Evolutionary conservation across 495 filamentous ascomycete genomes (phyloP).

Genomic region (Aspergillus sparsus): DNA sequence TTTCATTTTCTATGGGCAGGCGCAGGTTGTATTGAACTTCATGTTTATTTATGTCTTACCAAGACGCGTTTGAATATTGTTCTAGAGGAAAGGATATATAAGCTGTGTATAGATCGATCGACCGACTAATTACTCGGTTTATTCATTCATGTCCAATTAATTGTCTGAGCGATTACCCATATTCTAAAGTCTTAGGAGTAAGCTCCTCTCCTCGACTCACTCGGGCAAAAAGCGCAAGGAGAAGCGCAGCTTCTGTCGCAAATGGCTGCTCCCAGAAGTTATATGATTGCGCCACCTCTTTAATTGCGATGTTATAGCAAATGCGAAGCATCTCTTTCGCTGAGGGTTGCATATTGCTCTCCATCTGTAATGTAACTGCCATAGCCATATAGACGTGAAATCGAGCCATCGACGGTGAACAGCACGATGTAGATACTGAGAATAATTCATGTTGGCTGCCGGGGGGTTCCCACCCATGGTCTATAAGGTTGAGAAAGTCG

Average conservation of each 20-base stretch:
- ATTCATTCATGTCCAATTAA: too few relatives aligned
- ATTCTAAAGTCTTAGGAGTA: too few relatives aligned
- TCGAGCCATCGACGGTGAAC: constrained; percentile 15
- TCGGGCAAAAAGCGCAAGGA: constrained; percentile 18
- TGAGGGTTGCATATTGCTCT: not conserved
- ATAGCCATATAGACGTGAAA: constrained; percentile 27
- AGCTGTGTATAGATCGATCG: too few relatives aligned
- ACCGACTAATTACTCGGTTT: too few relatives aligned
- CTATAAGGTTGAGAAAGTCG: constrained; percentile 16
- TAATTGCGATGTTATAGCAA: constrained; percentile 22
- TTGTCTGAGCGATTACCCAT: too few relatives aligned
- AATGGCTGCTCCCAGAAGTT: constrained; percentile 18
- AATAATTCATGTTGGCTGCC: not conserved
- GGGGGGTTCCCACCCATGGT: not conserved
- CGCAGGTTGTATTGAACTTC: too few relatives aligned
- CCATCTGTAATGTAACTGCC: constrained; percentile 20
- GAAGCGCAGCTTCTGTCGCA: constrained; percentile 12
- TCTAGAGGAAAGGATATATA: too few relatives aligned
- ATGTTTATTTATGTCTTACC: too few relatives aligned
- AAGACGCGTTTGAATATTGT: too few relatives aligned
- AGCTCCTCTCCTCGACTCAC: not conserved
- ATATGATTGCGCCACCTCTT: constrained; percentile 9
- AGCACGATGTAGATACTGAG: not conserved
- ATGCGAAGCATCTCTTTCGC: constrained; percentile 10
- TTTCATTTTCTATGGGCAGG: too few relatives aligned